Percentiles rank a stretch among this genome's conserved stretches.
These are phyloP conservation scores for Perkinsus marinus DNA, from an alignment of 169 alveolate genomes.

Conservation along the genomic window DNA sequence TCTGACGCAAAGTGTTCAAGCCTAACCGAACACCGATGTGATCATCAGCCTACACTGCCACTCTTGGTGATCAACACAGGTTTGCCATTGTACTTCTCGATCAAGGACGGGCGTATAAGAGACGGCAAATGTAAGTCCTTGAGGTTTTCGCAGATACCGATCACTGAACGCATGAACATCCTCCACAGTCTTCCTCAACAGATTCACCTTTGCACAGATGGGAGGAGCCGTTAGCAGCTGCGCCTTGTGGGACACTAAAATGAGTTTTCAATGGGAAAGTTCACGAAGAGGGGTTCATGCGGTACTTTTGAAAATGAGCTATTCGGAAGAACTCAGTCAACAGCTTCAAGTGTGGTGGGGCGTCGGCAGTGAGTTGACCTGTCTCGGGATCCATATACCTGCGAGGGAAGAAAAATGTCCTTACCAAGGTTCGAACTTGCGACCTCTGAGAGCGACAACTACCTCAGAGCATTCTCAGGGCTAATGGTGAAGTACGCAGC, in stretches of 20 bases:
- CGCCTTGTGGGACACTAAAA: background rate
- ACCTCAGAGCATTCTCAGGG: background rate
- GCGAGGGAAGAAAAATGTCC: too few relatives aligned
- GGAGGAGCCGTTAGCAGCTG: background rate
- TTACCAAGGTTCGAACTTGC: too few relatives aligned
- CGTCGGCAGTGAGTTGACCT: background rate
- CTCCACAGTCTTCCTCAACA: background rate
- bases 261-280: background rate
- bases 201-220: background rate
- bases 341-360: background rate
- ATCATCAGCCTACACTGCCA: background rate
- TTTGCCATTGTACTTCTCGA: background rate
- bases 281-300: background rate
- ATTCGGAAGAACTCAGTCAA: background rate
- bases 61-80: background rate
- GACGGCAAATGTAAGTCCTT: background rate
- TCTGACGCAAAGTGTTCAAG: background rate
- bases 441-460: too few relatives aligned
- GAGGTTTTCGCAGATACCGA: background rate
- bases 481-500: background rate
- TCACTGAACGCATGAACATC: background rate
- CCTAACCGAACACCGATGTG: too few relatives aligned
- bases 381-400: background rate
- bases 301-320: background rate
- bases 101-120: background rate